A percentile compares a stretch with the other conserved stretches of the same genome.
phyloP scores from a whole-genome alignment of 2,329 filamentous ascomycete genomes.

The Phoma sp. region DNA sequence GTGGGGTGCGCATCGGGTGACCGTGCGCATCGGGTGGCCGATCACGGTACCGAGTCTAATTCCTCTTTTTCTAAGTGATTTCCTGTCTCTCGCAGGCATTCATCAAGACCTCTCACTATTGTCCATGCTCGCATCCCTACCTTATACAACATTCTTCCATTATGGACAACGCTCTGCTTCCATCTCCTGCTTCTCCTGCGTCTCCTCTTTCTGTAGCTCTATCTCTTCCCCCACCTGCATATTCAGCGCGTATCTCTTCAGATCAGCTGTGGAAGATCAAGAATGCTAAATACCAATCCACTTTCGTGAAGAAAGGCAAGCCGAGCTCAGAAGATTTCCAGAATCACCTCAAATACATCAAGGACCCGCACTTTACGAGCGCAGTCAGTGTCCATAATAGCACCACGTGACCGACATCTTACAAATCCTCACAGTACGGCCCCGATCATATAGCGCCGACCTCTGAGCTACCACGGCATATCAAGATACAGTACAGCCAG shows the following conservation, averaged over 20 bases:
- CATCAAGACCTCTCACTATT: too few relatives aligned
- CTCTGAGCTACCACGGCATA: neutral
- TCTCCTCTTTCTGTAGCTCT: neutral
- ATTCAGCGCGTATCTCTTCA: neutral
- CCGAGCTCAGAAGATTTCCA: neutral
- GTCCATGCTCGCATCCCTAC: too few relatives aligned
- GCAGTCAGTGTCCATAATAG: neutral
- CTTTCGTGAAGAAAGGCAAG: neutral
- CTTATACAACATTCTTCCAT: too few relatives aligned
- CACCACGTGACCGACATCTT: neutral
- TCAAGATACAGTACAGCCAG: neutral
- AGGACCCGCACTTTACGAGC: neutral
- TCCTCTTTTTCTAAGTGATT: too few relatives aligned
- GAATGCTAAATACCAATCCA: neutral
- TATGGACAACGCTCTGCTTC: too few relatives aligned
- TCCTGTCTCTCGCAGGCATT: too few relatives aligned
- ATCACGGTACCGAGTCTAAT: too few relatives aligned
- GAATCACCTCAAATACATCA: neutral
- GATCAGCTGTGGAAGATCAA: neutral
- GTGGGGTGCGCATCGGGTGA: too few relatives aligned
- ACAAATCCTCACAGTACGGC: neutral
- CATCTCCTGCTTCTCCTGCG: neutral
- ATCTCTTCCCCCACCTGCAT: neutral
- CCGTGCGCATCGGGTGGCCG: too few relatives aligned
- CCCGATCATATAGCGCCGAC: neutral